Conservation (phyloP, 352 stramenopile species). For the Phytopythium oedochilum region DNA sequence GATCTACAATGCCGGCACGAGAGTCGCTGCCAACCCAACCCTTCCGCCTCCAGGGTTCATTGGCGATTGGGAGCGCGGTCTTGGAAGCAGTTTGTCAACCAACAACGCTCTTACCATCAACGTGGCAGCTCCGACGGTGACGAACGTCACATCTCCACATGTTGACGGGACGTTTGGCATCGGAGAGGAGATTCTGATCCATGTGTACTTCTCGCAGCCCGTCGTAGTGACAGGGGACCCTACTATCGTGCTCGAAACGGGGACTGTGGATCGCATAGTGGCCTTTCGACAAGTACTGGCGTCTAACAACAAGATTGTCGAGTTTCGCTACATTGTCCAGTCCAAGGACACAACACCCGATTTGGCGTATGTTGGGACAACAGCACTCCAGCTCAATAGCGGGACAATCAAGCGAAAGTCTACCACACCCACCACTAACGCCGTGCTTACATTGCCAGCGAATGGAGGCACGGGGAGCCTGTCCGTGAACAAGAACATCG, state of each 20-base stretch:
- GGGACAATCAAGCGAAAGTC: slow-evolving; percentile 52
- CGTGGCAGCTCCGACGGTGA: slow-evolving; percentile 40
- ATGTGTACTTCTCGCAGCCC: slow-evolving; percentile 66
- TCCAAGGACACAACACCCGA: slow-evolving; percentile 62
- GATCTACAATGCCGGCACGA: slow-evolving; percentile 36
- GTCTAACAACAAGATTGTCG: slow-evolving; percentile 27
- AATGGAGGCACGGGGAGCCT: slow-evolving; percentile 59
- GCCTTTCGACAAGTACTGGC: slow-evolving; percentile 43
- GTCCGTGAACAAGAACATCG: slow-evolving; percentile 63
- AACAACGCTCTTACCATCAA: slow-evolving; percentile 51
- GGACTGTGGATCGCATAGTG: slow-evolving; percentile 52
- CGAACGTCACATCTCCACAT: slow-evolving; percentile 47
- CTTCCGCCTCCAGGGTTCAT: slow-evolving; percentile 41
- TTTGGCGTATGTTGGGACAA: slow-evolving; percentile 49
- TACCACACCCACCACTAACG: slow-evolving; percentile 42
- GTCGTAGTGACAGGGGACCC: slow-evolving; percentile 52
- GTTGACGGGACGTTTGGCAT: slow-evolving; percentile 65
- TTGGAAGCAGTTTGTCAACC: slow-evolving; percentile 52
- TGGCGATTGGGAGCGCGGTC: slow-evolving; percentile 56
- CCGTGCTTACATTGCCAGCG: slow-evolving; percentile 36
- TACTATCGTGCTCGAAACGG: slow-evolving; percentile 63
- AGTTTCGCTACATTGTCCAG: slow-evolving; percentile 77
- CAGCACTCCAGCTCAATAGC: slow-evolving; percentile 48
- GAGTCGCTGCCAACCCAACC: slow-evolving; percentile 27
- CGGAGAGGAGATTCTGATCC: slow-evolving; percentile 61